A percentile compares a stretch with the other conserved stretches of the same genome.
These are phyloP conservation scores for Panus rudis DNA, from an alignment of 768 basidiomycete genomes.

Conservation along the genomic window DNA sequence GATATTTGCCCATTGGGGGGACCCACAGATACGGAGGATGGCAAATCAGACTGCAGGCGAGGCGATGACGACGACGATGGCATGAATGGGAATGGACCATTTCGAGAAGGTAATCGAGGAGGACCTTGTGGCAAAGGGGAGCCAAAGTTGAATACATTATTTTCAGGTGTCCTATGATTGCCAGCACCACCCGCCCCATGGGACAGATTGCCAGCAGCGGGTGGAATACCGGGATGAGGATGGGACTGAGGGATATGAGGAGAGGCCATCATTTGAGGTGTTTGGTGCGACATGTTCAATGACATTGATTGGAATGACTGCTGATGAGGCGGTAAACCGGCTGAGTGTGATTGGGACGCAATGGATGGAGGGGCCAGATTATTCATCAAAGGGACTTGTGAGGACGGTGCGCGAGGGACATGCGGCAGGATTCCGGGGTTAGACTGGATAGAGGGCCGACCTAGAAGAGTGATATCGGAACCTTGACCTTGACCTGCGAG, in stretches of 20 bases:
- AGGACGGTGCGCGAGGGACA: conserved; percentile 35
- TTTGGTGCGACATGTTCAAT: too few relatives aligned
- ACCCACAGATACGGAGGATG: conserved; percentile 32
- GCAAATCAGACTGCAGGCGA: conserved; percentile 35
- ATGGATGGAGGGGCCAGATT: too few relatives aligned
- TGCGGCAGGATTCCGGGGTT: conserved; percentile 37
- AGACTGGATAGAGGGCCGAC: conserved; percentile 28
- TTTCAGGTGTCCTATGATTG: conserved; percentile 41
- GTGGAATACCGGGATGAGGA: conserved; percentile 25
- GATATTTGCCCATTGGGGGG: conserved; percentile 30
- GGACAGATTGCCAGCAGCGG: conserved; percentile 29
- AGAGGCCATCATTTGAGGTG: conserved; percentile 40
- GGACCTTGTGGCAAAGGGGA: conserved; percentile 24
- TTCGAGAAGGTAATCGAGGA: conserved; percentile 9
- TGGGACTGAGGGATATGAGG: conserved; percentile 25
- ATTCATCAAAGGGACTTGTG: too few relatives aligned
- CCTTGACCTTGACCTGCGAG: not conserved
- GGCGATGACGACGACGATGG: conserved; percentile 40
- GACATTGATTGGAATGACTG: too few relatives aligned
- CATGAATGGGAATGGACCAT: conserved; percentile 26
- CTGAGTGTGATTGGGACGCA: too few relatives aligned
- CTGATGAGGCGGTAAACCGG: too few relatives aligned
- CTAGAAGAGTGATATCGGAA: conserved; percentile 31
- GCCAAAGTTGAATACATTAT: conserved; percentile 35
- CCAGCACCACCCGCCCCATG: conserved; percentile 24